Evolutionary conservation across 1,284 basidiomycete species (phyloP).

Genomic region (Pulveroboletus sp.): DNA sequence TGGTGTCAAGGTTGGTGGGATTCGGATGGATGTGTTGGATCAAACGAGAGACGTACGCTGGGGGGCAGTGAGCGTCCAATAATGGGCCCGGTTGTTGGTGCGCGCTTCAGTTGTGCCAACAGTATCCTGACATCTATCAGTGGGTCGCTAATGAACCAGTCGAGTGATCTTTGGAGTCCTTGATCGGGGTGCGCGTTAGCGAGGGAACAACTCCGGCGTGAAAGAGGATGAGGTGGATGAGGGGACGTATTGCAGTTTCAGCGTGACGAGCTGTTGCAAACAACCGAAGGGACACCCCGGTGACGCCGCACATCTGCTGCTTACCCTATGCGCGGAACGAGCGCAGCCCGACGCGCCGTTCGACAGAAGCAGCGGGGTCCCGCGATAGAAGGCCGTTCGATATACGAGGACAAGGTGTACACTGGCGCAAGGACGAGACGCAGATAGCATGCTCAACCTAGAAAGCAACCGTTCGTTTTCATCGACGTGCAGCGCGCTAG

Average conservation of each 20-base stretch:
- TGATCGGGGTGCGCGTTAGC: neutral
- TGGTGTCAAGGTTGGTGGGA: conserved; percentile 5
- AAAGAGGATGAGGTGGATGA: too few species aligned
- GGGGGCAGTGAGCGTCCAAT: conserved; percentile 41
- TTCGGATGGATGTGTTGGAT: neutral
- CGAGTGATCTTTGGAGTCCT: neutral
- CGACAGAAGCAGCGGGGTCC: too few species aligned
- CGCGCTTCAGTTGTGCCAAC: conserved; percentile 27
- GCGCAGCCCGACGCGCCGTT: too few species aligned
- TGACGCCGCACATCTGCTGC: conserved; percentile 4
- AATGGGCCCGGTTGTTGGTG: conserved; percentile 44
- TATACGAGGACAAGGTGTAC: too few species aligned
- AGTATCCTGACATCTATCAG: conserved; percentile 25
- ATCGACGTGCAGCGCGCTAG: neutral
- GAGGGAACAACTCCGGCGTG: neutral
- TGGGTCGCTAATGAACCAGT: neutral
- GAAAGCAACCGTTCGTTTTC: too few species aligned
- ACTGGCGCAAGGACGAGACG: conserved; percentile 16
- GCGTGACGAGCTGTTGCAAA: neutral
- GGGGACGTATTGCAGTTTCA: too few species aligned
- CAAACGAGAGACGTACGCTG: conserved; percentile 37
- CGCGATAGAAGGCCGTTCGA: too few species aligned
- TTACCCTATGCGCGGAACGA: conserved; percentile 11
- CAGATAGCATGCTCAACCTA: neutral
- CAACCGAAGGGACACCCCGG: conserved; percentile 13